Evolutionary conservation across 2,329 filamentous ascomycete species (phyloP).

Genomic region (Penicillium sp.): DNA sequence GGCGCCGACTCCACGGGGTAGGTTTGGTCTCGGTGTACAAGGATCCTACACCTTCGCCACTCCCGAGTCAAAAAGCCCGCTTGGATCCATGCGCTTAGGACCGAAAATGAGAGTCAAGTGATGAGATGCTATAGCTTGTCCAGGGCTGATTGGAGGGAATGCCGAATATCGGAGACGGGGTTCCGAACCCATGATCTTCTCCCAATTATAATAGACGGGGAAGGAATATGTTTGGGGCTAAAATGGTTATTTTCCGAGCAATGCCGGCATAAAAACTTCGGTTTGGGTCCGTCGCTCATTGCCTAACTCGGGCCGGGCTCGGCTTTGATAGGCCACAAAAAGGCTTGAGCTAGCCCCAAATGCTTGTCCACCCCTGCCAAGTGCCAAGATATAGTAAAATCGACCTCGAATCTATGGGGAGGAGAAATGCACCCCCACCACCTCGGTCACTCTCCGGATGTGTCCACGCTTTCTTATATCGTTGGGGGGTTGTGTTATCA

Average conservation of each 20-base stretch:
- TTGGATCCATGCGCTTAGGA: not conserved
- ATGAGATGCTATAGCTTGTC: not conserved
- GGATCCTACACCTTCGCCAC: slow-evolving; percentile 1
- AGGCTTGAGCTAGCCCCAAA: not conserved
- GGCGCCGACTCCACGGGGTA: slow-evolving; percentile 10
- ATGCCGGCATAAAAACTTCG: not conserved
- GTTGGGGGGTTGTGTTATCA: not conserved
- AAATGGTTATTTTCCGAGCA: not conserved
- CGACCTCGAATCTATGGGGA: not conserved
- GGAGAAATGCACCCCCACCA: not conserved
- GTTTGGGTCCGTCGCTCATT: not conserved
- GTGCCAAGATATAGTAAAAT: not conserved
- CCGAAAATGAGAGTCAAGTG: not conserved
- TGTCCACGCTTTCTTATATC: not conserved
- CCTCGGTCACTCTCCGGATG: not conserved
- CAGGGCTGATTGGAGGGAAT: not conserved
- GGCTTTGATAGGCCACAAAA: not conserved
- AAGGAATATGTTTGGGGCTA: not conserved
- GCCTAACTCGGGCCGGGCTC: not conserved
- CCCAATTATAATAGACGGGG: not conserved
- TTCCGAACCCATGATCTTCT: not conserved
- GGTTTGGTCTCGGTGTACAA: not conserved
- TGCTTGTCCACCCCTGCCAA: not conserved
- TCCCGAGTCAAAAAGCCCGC: not conserved
- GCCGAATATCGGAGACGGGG: not conserved